phyloP scores from a whole-genome alignment of 345 rosid species.

The Hypericum androsaemum region DNA sequence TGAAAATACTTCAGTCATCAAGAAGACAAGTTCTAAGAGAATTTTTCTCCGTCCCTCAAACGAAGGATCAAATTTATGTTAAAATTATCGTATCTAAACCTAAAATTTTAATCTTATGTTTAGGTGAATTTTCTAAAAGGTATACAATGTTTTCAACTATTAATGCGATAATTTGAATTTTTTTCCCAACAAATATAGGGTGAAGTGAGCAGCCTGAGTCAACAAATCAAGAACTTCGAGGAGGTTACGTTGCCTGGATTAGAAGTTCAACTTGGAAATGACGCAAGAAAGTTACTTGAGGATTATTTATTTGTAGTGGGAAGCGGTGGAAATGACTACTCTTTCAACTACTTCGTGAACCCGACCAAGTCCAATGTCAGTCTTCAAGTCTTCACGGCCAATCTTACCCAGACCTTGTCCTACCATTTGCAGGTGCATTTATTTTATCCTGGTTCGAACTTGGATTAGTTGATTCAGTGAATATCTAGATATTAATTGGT shows the following conservation, averaged over 20 bases:
- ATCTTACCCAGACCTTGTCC: conserved; percentile 32
- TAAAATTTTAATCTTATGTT: too few relatives aligned
- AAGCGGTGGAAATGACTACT: conserved; percentile 56
- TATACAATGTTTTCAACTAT: too few relatives aligned
- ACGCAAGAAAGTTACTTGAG: conserved; percentile 9
- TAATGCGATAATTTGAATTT: too few relatives aligned
- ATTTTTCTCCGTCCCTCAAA: too few relatives aligned
- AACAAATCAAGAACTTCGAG: conserved; percentile 45
- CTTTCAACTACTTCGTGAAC: conserved; percentile 42
- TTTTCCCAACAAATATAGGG: conserved; percentile 19
- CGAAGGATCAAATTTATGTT: too few relatives aligned
- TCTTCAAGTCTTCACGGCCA: conserved; percentile 35
- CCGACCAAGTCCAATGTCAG: conserved; percentile 8
- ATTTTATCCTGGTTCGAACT: too few relatives aligned
- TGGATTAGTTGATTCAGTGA: too few relatives aligned
- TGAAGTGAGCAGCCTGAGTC: conserved; percentile 32
- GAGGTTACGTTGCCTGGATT: conserved; percentile 28
- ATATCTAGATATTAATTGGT: too few relatives aligned
- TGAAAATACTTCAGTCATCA: too few relatives aligned
- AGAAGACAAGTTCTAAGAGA: too few relatives aligned
- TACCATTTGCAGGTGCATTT: conserved; percentile 33
- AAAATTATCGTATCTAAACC: too few relatives aligned
- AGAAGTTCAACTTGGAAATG: conserved; percentile 16
- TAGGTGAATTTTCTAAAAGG: too few relatives aligned
- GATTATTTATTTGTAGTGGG: conserved; percentile 43